phyloP scores from a whole-genome alignment of 2,329 filamentous ascomycete species.

The Colletotrichum shisoi region DNA sequence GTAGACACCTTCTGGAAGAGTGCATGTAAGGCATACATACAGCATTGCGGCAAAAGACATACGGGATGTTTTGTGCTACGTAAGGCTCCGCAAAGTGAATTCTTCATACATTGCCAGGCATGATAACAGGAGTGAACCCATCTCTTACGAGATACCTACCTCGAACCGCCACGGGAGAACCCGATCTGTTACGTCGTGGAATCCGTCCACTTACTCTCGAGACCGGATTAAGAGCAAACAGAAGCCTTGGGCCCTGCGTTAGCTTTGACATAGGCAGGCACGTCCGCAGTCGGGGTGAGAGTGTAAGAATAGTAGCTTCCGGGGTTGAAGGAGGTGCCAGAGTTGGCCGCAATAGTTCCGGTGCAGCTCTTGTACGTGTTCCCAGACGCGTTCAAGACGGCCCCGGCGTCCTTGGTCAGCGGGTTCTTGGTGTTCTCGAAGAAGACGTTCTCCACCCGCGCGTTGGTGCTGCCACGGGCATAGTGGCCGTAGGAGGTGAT shows the following conservation, averaged over 20 bases:
- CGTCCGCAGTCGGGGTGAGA: slow-evolving; percentile 30
- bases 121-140: too few species aligned
- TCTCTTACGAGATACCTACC: too few species aligned
- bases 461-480: slow-evolving; percentile 36
- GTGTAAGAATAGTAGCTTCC: slow-evolving; percentile 24
- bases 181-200: too few species aligned
- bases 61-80: too few species aligned
- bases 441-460: slow-evolving; percentile 37
- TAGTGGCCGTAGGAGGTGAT: slow-evolving; percentile 39
- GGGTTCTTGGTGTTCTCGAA: slow-evolving; percentile 39
- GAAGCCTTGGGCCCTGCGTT: slow-evolving; percentile 30
- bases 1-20: too few species aligned
- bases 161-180: too few species aligned
- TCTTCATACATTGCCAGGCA: too few species aligned
- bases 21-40: too few species aligned
- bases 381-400: slow-evolving; percentile 21
- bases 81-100: too few species aligned
- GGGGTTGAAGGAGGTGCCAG: slow-evolving; percentile 27
- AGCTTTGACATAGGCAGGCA: slow-evolving; percentile 31
- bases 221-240: slow-evolving; percentile 21
- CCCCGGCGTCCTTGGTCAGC: slow-evolving; percentile 20
- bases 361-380: slow-evolving; percentile 34
- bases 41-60: too few species aligned
- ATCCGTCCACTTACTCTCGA: neutral
- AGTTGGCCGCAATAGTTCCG: slow-evolving; percentile 29